Base-by-base conservation (phyloP, 2,329 filamentous ascomycete genomes). In the Tolypocladium amazonense region DNA sequence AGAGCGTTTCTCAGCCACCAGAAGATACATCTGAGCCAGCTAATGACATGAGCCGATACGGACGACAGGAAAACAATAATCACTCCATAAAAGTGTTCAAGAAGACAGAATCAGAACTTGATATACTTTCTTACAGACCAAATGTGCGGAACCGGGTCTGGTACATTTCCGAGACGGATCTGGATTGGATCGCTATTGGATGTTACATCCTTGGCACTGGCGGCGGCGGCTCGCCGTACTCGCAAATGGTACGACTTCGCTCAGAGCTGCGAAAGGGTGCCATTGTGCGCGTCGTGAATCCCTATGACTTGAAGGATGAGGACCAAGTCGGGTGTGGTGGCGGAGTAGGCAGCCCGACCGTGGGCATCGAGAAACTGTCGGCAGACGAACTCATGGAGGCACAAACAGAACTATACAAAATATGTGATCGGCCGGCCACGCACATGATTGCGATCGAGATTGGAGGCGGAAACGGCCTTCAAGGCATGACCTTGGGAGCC, bases 371-470 rank as follows among this genome's bases (percentile, higher is more conserved):
- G 71, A 83, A 84, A 65, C 76, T 86, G 0, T 75, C 77, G 1
- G 81, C 81, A 15, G 78, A 84, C 64, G 83, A 87, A 67, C 77
- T 82, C 65, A 71, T 79, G 47, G 70, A 82, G 56, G 74, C 79
- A 2, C 79, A 81, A 61, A 64, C 66, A 1, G 81, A 82, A 65
- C 72, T 87, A 14, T 83, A 81, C 69, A 78, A 80, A 56, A 77
- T 80, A 35, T 73, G 79, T 56, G 72, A 75, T 43, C 68, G 70
- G 20, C 67, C 69, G 1, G 77, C 81, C 27, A 81, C 84, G 25
- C 81, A 83, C 43, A 80, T 87, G 62, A 82, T 88, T 62, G 78
- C 82, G 1, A 69, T 87, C 14, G 86, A 88, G 65, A 86, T 88
- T 58, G 86, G 86, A n/a, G 86, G 86, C 8, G 80, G 79, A 5